Evolutionary conservation across 2,329 filamentous ascomycete species (phyloP).

Genomic region (Botrytis elliptica): DNA sequence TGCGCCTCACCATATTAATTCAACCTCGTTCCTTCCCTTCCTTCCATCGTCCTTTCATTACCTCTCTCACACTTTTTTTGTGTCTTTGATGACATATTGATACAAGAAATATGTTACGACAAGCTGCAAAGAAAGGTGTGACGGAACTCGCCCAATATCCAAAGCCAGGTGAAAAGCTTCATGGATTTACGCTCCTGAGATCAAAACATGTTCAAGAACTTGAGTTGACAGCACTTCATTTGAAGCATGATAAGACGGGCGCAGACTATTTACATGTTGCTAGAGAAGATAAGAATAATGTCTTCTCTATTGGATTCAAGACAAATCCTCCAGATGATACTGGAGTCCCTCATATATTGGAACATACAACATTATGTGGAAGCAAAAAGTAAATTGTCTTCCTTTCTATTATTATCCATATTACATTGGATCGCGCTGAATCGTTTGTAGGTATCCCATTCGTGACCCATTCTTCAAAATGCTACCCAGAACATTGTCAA

Average conservation of each 20-base stretch:
- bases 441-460: slow-evolving; percentile 75
- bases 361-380: slow-evolving; percentile 95
- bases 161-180: slow-evolving; percentile 77
- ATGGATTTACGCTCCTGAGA: slow-evolving; percentile 89
- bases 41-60: not conserved
- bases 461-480: slow-evolving; percentile 99
- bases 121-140: slow-evolving; percentile 54
- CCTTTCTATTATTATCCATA: slow-evolving; percentile 14
- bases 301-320: slow-evolving; percentile 99
- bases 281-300: slow-evolving; percentile 96
- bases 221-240: slow-evolving; percentile 83
- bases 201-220: slow-evolving; percentile 92
- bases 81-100: slow-evolving; percentile 16
- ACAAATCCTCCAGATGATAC: slow-evolving; percentile 97
- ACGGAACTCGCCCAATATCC: slow-evolving; percentile 76
- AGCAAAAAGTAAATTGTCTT: slow-evolving; percentile 71
- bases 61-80: not conserved
- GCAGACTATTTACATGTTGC: slow-evolving; percentile 96
- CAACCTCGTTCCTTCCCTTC: not conserved
- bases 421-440: slow-evolving; percentile 36
- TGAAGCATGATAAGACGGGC: slow-evolving; percentile 92
- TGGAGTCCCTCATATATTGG: slow-evolving; percentile 92
- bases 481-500: slow-evolving; percentile 95
- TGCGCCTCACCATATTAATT: slow-evolving; percentile 12
- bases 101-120: slow-evolving; percentile 49